Evolutionary conservation across 169 alveolate species (phyloP), one percentile per base, ranked within the genome.

Genomic region (Plasmodium coatneyi): DNA sequence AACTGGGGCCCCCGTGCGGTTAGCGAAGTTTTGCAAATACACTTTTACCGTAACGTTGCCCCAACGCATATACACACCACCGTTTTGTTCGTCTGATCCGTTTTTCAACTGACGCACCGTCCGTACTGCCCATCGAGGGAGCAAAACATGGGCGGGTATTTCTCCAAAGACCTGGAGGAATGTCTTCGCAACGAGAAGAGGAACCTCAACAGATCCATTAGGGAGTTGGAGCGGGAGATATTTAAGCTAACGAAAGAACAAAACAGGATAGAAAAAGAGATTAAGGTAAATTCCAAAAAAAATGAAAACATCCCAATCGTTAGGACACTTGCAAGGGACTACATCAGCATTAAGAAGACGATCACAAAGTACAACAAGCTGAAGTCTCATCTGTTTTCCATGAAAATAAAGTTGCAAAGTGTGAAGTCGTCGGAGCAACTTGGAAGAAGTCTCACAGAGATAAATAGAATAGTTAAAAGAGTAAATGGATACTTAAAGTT

Each of bases 371-470:
- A 74, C 41, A 84, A 52, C 60, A 84, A 84, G 43, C 54, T 84
- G 12, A 84, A 84, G 39, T 84, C 93, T 22, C 93, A 84, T 72
- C 28, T 84, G 49, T 84, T 84, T 52, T 84, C 93, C 4, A 84
- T 84, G 93, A 71, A 84, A 66, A 74, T 84, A 34, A 84, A 84
- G 52, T 39, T 84, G 32, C 93, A 84, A 41, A 84, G 93, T 84
- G 93, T 84, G 12, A 84, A 84, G 66, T 84, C 93, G 7, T 84
- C 93, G 52, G 93, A 84, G 43, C 93, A 84, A 66, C 80, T 84
- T 72, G 80, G 84, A 32, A 56, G 79, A 22, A 84, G 84, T 74
- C 36, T 84, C 56, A 74, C 39, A 1, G 84, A 84, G 32, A 84
- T 84, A 1, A 84, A 74, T 10, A 74, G 41, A 49, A 14, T 84